Conservation (phyloP, 768 basidiomycete genomes). For the Pulveroboletus frians region DNA sequence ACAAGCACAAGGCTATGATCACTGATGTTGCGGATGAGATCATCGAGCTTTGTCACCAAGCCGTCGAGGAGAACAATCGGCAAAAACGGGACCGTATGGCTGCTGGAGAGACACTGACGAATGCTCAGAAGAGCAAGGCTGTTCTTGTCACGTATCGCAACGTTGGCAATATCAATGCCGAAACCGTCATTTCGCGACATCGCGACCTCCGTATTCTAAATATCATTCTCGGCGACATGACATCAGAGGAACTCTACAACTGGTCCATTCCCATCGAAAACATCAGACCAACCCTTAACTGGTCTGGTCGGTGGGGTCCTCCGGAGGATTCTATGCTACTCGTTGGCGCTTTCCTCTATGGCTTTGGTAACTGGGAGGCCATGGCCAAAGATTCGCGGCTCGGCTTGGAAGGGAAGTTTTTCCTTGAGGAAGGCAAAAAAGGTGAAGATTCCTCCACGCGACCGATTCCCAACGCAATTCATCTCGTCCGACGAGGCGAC, state of each 20-base stretch:
- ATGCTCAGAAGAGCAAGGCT: constrained; percentile 95
- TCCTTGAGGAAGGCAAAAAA: constrained; percentile 97
- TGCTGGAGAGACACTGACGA: constrained; percentile 83
- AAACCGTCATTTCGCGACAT: constrained; percentile 87
- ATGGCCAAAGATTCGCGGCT: constrained; percentile 87
- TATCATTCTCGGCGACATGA: constrained; percentile 64
- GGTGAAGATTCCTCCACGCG: constrained; percentile 77
- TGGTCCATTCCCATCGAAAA: constrained; percentile 92
- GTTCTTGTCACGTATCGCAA: constrained; percentile 87
- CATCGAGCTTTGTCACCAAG: constrained; percentile 75
- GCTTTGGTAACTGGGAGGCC: constrained; percentile 95
- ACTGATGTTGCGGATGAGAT: constrained; percentile 90
- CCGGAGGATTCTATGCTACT: constrained; percentile 93
- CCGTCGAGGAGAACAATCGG: constrained; percentile 79
- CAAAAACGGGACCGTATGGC: constrained; percentile 72
- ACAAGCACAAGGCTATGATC: constrained; percentile 93
- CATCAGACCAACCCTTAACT: constrained; percentile 90
- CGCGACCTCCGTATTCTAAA: constrained; percentile 86
- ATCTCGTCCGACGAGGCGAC: constrained; percentile 94
- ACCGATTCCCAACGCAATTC: constrained; percentile 95
- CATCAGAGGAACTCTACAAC: constrained; percentile 60
- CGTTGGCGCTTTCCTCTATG: constrained; percentile 88
- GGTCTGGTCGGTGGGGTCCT: constrained; percentile 93
- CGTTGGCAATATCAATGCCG: constrained; percentile 94
- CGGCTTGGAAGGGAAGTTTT: constrained; percentile 87